These are phyloP conservation scores for Davidsoniella neocaledoniae DNA, from an alignment of 2,329 filamentous ascomycete genomes.

Conservation along the genomic window DNA sequence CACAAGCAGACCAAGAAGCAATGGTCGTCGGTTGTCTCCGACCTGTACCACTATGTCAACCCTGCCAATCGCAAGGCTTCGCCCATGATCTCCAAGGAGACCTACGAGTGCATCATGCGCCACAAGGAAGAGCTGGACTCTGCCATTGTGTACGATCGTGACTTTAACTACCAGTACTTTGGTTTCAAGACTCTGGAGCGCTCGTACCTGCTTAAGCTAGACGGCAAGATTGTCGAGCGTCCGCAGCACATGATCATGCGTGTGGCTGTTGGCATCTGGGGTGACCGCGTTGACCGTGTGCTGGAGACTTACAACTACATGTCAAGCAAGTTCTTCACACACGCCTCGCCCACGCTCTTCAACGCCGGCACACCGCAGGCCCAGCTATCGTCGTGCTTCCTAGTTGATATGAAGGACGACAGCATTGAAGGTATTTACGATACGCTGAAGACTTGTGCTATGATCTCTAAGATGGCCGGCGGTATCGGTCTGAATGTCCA, in stretches of 20 bases:
- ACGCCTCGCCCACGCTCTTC: conserved; percentile 95
- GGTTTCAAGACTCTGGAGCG: conserved; percentile 98
- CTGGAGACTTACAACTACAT: conserved; percentile 98
- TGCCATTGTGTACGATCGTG: conserved; percentile 95
- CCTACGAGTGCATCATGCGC: conserved; percentile 85
- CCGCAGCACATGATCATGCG: conserved; percentile 99
- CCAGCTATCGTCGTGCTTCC: conserved; percentile 94
- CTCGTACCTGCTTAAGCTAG: conserved; percentile 88
- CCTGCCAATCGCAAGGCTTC: conserved; percentile 70
- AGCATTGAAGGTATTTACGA: conserved; percentile 99
- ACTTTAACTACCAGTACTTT: conserved; percentile 99
- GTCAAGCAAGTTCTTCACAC: conserved; percentile 97
- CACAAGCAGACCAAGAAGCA: conserved; percentile 99
- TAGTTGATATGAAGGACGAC: conserved; percentile 98
- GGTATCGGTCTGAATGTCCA: conserved; percentile 95
- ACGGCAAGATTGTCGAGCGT: conserved; percentile 91
- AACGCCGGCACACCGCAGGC: conserved; percentile 90
- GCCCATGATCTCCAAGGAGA: conserved; percentile 88
- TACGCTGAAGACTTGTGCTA: conserved; percentile 94
- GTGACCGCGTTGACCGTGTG: conserved; percentile 82
- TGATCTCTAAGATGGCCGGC: conserved; percentile 99
- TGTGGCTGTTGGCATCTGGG: conserved; percentile 92
- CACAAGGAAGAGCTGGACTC: conserved; percentile 97
- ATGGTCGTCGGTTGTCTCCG: conserved; percentile 86
- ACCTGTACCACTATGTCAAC: conserved; percentile 93